Evolutionary conservation across 228 moss, liverwort and hornwort genomes (phyloP), one percentile per base, ranked within the genome.

Genomic region (Sphagnum fallax): DNA sequence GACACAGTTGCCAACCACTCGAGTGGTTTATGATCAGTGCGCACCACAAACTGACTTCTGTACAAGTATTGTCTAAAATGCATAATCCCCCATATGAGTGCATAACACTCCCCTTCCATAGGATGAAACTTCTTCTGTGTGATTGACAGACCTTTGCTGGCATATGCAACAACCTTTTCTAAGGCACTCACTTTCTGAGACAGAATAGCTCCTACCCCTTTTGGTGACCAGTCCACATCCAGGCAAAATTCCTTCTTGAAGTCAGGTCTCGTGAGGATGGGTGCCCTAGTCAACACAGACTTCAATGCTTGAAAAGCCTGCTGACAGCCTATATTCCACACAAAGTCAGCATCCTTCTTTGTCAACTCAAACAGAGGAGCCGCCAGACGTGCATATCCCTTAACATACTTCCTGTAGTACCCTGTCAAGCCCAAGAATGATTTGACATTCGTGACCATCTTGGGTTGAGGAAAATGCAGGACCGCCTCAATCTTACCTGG

Each of bases 1-100:
- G 16, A 5, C 13, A 47, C 47, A 10, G 65, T 65, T 12, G 50
- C 50, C 50, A 18, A 48, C 65, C 65, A 65, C 47, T 65, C 50
- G 5, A 65, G 47, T 16, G 65, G 48, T 12, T 47, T 16, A 4
- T 65, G 65, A 48, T 65, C 65, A 13, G 65, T 65, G 16, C 50
- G 65, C 5, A 65, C 10, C 10, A 47, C 65, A 65, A 65, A 65
- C 15, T 47, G 16, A 5, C 13, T 5, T 12, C 4, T 47, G 10
- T 65, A 48, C n/a, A 65, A 48, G 47, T 65, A 65, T 65, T 47
- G 65, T 5, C 65, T 13, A 65, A 65, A 65, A 16, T 47, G 65
- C 15, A 47, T 5, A 5, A 65, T 50, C 5, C 48, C 65, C 32
- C 65, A 65, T 5, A 65, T 13, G 5, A 65, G 13, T 12, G 65